A percentile compares a stretch with the other conserved stretches of the same genome.
Evolutionary conservation across 129 eudicot species (phyloP).

Genomic region (Tagetes erecta): DNA sequence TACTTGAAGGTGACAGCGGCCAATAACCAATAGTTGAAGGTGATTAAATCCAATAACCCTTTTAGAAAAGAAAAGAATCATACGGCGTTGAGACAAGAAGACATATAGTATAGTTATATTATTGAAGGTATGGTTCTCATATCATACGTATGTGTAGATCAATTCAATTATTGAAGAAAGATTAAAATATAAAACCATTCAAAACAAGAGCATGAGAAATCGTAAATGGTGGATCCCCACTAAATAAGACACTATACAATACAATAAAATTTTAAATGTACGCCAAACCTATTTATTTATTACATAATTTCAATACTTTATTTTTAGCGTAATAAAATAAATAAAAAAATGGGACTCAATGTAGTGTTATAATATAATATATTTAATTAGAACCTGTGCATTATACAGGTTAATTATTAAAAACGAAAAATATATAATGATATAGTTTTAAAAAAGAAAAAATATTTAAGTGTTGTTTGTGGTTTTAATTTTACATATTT

Average conservation of each 20-base stretch:
- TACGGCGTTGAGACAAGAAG: neutral
- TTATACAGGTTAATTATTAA: no score
- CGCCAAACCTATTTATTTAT: neutral
- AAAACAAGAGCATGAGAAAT: slow-evolving; percentile 38
- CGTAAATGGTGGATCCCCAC: slow-evolving; percentile 45
- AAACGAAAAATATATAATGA: no score
- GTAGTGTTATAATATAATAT: neutral
- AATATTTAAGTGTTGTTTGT: no score
- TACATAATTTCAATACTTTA: neutral
- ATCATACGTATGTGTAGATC: slow-evolving; percentile 9
- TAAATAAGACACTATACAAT: slow-evolving; percentile 20
- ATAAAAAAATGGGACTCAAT: neutral
- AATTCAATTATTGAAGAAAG: slow-evolving; percentile 16
- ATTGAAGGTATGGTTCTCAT: slow-evolving; percentile 10
- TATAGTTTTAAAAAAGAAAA: no score
- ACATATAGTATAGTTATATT: neutral
- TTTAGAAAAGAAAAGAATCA: neutral
- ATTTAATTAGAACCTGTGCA: no score
- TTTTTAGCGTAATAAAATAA: neutral
- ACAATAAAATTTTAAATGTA: slow-evolving; percentile 1
- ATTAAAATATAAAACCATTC: slow-evolving; percentile 15
- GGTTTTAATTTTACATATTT: no score
- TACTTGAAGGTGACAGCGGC: no score
- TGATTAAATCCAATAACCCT: no score
- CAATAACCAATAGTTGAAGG: no score